phyloP scores from a whole-genome alignment of 495 filamentous ascomycete genomes.

The Talaromyces ruber region DNA sequence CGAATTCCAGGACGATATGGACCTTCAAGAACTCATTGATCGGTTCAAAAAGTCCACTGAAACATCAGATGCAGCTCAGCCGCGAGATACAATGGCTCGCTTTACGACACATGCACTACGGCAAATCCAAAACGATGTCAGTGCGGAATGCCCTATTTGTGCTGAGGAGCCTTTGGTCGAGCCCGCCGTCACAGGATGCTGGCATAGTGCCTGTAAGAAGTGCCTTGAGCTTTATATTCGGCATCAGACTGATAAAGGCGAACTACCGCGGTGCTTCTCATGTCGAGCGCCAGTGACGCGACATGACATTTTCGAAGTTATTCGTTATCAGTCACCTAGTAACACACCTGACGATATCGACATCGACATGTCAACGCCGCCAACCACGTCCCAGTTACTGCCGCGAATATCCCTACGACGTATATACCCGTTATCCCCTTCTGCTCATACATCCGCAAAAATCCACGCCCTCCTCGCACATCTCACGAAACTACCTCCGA shows the following conservation, averaged over 20 bases:
- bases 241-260: constrained; percentile 69
- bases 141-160: constrained; percentile 90
- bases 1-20: constrained; percentile 92
- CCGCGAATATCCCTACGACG: constrained; percentile 74
- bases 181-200: constrained; percentile 89
- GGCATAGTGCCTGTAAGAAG: constrained; percentile 92
- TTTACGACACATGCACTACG: constrained; percentile 81
- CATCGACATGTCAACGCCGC: constrained; percentile 23
- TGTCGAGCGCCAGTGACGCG: constrained; percentile 77
- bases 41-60: constrained; percentile 67
- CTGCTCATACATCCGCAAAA: constrained; percentile 64
- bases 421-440: constrained; percentile 58
- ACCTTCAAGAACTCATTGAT: constrained; percentile 74
- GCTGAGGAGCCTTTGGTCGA: constrained; percentile 90
- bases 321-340: constrained; percentile 41
- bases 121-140: constrained; percentile 82
- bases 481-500: constrained; percentile 58
- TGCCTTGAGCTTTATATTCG: constrained; percentile 82
- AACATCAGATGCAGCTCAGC: constrained; percentile 38
- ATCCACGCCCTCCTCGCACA: constrained; percentile 69
- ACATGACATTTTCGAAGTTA: constrained; percentile 84
- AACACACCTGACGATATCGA: constrained; percentile 21
- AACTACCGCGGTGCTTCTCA: constrained; percentile 74
- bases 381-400: constrained; percentile 24
- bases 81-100: constrained; percentile 27